Evolutionary conservation across 2,329 filamentous ascomycete genomes (phyloP), one percentile per base, ranked within the genome.

Genomic region (Pseudodiploospora longispora): DNA sequence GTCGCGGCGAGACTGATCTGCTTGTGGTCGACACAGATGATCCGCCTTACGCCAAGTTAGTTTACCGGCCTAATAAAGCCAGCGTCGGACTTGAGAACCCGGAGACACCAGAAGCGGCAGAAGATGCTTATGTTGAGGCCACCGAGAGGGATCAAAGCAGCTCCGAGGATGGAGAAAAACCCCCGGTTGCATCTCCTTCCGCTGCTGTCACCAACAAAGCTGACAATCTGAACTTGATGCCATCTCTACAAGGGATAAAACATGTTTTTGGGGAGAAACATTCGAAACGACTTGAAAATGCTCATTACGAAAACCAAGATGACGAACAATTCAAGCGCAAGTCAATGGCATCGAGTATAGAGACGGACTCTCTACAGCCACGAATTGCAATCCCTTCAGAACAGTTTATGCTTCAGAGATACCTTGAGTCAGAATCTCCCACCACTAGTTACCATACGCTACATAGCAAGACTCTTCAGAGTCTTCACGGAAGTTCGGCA

Each of bases 1-100:
- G 85, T 0, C 81, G 85, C n/a, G 78, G 76, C 1, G 78, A 84
- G 43, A 80, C 85, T 54, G 77, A 78, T 3, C 63, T 88, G 1
- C 62, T 90, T 5, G 69, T 89, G 0, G 77, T 87, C 1, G 82
- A 89, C 59, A 82, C 83, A 0, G 63, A 64, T 0, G 50, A 56
- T 1, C 44, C 66, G 0, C 71, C 72, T 0, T 65, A 65, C 7
- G 72, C 69, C 0, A 75, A 71, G 41, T 51, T 80, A 1, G 64
- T 73, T 0, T 56, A 59, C 28, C 39, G 36, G 28, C 36, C 42
- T 3, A 36, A 35, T 10, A 40, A 42, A 27, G 38, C 35, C 5
- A 36, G 36, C 3, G 19, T 42, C 12, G 37, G 19, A 44, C 30
- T 38, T 3, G 30, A 41, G 27, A 31, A 44, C 9, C 30, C 40